Evolutionary conservation across 1,284 basidiomycete species (phyloP).

Genomic region (Naganishia sp.): DNA sequence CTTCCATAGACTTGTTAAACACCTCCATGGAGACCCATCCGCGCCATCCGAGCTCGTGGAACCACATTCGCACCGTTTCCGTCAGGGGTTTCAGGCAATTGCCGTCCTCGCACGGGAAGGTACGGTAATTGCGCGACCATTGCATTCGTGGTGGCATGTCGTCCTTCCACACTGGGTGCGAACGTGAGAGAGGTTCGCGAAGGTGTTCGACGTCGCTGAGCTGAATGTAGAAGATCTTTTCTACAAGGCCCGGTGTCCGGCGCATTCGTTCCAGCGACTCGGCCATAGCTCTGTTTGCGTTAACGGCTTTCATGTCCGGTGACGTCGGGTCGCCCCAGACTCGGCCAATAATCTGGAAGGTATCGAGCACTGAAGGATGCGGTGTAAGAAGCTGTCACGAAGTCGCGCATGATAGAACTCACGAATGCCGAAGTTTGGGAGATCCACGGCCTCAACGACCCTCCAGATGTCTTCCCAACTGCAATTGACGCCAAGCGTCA

Average conservation of each 20-base stretch:
- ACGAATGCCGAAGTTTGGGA: conserved; percentile 34
- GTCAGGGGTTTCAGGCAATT: conserved; percentile 23
- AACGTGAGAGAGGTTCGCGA: conserved; percentile 18
- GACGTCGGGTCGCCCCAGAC: conserved; percentile 25
- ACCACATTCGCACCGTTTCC: conserved; percentile 22
- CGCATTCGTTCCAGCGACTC: conserved; percentile 25
- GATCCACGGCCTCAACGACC: conserved; percentile 32
- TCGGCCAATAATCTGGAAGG: conserved; percentile 20
- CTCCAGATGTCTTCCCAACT: conserved; percentile 34
- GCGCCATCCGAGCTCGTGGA: conserved; percentile 22
- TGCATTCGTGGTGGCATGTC: conserved; percentile 34
- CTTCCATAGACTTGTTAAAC: conserved; percentile 23
- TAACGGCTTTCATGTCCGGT: conserved; percentile 9
- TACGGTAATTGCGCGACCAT: conserved; percentile 34
- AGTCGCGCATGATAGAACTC: not conserved
- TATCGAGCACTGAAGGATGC: conserved; percentile 5
- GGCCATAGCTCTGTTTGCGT: conserved; percentile 19
- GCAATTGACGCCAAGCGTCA: not conserved
- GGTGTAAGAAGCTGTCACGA: not conserved
- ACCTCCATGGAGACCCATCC: conserved; percentile 27
- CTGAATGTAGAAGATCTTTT: conserved; percentile 35
- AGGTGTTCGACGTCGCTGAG: conserved; percentile 33
- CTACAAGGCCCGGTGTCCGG: conserved; percentile 21
- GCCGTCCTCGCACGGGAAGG: conserved; percentile 33
- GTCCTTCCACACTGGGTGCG: conserved; percentile 27